Evolutionary conservation across 441 rosid species (phyloP).

Genomic region (Syzygium syzygioides): DNA sequence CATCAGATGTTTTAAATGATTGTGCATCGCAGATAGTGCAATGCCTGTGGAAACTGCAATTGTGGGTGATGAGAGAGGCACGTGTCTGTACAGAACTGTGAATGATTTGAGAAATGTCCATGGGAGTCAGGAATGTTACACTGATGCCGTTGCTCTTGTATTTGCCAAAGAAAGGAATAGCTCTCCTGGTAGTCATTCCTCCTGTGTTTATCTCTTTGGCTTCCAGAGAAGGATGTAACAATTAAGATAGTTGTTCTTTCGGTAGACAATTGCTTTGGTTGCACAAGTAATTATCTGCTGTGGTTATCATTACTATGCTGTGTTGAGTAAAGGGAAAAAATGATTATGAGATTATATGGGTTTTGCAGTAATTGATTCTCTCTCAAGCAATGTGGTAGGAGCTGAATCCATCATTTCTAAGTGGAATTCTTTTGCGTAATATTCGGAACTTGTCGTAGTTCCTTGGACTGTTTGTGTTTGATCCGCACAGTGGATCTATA

Average conservation of each 20-base stretch:
- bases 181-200: conserved; percentile 38
- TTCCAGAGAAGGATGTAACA: neutral
- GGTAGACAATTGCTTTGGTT: conserved; percentile 1
- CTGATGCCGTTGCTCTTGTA: conserved; percentile 45
- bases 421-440: neutral
- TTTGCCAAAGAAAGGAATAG: conserved; percentile 66
- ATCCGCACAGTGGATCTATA: neutral
- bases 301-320: neutral
- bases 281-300: neutral
- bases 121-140: neutral
- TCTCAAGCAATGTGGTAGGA: neutral
- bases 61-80: conserved; percentile 56
- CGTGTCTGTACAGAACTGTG: conserved; percentile 33
- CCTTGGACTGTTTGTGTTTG: neutral
- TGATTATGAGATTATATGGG: neutral
- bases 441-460: neutral
- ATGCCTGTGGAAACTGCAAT: conserved; percentile 64
- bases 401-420: neutral
- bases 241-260: neutral
- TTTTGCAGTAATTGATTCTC: neutral
- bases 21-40: conserved; percentile 46
- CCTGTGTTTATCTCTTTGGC: neutral
- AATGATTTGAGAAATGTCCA: conserved; percentile 18
- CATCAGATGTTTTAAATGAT: neutral
- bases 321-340: neutral